Conservation (phyloP, 257 asterid genomes). For the Nicotiana benthamiana region DNA sequence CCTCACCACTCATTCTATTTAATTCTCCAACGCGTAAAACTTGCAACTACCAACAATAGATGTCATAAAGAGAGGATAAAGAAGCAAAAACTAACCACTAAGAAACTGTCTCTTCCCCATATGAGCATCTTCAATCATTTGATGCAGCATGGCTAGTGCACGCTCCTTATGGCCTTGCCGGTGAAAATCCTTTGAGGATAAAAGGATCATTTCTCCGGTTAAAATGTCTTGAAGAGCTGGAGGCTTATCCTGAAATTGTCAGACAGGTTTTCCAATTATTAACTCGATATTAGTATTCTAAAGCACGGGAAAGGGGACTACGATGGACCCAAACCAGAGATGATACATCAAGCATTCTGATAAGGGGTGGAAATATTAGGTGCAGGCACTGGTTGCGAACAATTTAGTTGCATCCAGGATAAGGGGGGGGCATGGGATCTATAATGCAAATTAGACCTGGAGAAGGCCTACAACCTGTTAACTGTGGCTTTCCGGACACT, state of each 20-base stretch:
- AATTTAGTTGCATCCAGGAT: no score
- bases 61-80: not conserved
- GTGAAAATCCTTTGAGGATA: constrained; percentile 53
- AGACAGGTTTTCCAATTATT: constrained; percentile 13
- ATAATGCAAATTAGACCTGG: no score
- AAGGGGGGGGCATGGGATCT: no score
- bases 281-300: not conserved
- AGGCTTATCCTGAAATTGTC: constrained; percentile 61
- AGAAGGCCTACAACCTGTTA: no score
- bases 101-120: constrained; percentile 94
- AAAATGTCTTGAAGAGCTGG: constrained; percentile 77
- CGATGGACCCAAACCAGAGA: no score
- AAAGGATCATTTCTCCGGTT: constrained; percentile 61
- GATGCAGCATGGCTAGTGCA: constrained; percentile 90
- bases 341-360: no score
- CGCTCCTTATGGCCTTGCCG: constrained; percentile 89
- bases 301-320: no score
- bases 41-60: not conserved
- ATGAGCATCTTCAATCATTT: constrained; percentile 99
- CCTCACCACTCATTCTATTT: not conserved
- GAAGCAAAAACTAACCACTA: constrained; percentile 46
- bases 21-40: not conserved
- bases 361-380: no score
- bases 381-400: no score
- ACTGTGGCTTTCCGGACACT: no score